These are phyloP conservation scores for Diaporthe amygdali DNA, from an alignment of 2,329 filamentous ascomycete genomes.

Conservation along the genomic window DNA sequence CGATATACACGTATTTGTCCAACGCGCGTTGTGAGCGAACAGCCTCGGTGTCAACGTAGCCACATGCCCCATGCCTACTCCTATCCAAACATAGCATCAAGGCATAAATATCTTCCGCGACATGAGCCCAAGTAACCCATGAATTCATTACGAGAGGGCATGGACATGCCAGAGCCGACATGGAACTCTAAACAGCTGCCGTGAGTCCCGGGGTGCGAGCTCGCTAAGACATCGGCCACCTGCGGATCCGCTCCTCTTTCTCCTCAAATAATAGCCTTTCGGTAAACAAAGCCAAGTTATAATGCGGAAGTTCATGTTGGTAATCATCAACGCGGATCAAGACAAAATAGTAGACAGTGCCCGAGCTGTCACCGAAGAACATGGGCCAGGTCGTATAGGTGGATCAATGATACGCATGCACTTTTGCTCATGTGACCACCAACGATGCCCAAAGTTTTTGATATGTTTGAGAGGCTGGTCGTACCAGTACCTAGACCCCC, in stretches of 20 bases:
- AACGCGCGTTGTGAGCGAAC: not conserved
- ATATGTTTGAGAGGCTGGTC: too few relatives aligned
- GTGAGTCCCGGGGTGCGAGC: not conserved
- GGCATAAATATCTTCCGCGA: not conserved
- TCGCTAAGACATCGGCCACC: not conserved
- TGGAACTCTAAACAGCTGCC: not conserved
- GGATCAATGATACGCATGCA: not conserved
- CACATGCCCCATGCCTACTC: not conserved
- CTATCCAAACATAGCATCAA: not conserved
- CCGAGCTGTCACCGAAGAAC: not conserved
- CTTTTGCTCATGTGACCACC: not conserved
- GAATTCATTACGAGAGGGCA: not conserved
- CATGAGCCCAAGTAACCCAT: too few relatives aligned
- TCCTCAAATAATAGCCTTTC: not conserved
- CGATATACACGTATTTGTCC: not conserved
- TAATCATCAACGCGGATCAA: not conserved
- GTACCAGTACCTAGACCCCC: not conserved
- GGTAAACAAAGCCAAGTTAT: not conserved
- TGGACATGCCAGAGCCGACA: not conserved
- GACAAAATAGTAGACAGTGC: not conserved
- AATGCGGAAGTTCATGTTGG: not conserved
- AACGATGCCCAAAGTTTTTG: not conserved
- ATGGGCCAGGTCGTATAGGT: not conserved
- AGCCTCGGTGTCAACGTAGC: not conserved
- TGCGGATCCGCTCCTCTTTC: not conserved